Conservation (phyloP, 1,284 basidiomycete genomes). For the Wallemia hederae region DNA sequence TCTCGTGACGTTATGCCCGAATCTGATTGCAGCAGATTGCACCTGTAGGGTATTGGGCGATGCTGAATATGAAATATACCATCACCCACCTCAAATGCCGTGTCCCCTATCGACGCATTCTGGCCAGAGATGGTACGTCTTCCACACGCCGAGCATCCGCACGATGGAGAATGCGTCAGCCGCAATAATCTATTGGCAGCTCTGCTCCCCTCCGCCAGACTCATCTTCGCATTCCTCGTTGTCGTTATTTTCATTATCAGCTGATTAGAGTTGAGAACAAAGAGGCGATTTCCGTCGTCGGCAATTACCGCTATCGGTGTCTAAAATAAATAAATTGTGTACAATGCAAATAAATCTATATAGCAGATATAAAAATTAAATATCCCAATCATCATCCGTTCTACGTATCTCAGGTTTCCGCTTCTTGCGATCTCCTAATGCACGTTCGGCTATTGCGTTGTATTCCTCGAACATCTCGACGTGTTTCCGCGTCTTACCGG, state of each 20-base stretch:
- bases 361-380: not conserved
- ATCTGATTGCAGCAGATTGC: not conserved
- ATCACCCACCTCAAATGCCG: not conserved
- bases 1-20: not conserved
- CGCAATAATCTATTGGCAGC: not conserved
- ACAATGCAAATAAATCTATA: not conserved
- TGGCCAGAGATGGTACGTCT: not conserved
- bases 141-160: not conserved
- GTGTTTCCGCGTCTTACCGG: not conserved
- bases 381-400: not conserved
- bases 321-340: not conserved
- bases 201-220: not conserved
- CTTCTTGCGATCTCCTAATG: not conserved
- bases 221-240: not conserved
- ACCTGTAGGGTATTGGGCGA: not conserved
- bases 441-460: not conserved
- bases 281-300: no score
- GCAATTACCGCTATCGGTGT: no score
- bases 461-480: not conserved
- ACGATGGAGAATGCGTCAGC: not conserved
- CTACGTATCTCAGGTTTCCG: not conserved
- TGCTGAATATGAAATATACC: not conserved
- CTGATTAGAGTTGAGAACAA: not conserved
- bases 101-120: not conserved
- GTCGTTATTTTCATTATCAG: not conserved